phyloP scores from a whole-genome alignment of 257 asterid species.

The Voacanga thouarsii region DNA sequence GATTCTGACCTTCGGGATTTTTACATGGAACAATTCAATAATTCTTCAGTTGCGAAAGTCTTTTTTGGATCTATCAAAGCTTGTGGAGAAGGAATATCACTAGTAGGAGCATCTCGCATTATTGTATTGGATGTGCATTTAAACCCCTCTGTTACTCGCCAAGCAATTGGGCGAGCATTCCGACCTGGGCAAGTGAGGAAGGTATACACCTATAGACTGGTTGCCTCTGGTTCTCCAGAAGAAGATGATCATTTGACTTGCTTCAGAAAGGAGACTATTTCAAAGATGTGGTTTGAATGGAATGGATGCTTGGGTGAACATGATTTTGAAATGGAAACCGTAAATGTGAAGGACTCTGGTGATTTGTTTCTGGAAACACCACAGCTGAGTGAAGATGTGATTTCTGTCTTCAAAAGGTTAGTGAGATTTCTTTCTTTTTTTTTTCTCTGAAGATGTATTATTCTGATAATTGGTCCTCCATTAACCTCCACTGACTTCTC shows the following conservation, averaged over 20 bases:
- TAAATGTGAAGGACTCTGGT: constrained; percentile 9
- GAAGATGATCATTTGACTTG: constrained; percentile 60
- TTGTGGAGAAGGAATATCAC: constrained; percentile 90
- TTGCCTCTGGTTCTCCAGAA: constrained; percentile 66
- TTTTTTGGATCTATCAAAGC: constrained; percentile 90
- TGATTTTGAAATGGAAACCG: constrained; percentile 14
- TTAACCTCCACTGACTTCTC: background rate
- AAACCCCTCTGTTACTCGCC: constrained; percentile 79
- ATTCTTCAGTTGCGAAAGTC: constrained; percentile 64
- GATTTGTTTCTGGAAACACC: constrained; percentile 45
- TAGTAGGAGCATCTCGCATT: constrained; percentile 76
- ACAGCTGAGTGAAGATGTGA: constrained; percentile 44
- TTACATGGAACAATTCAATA: constrained; percentile 62
- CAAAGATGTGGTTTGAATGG: constrained; percentile 29
- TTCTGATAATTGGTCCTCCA: background rate
- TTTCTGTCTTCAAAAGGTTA: constrained; percentile 46
- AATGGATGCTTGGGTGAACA: constrained; percentile 14
- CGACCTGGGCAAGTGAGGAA: constrained; percentile 69
- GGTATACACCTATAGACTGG: constrained; percentile 58
- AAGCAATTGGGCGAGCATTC: constrained; percentile 82
- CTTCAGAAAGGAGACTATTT: constrained; percentile 23
- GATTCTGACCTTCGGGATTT: constrained; percentile 61
- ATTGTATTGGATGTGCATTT: constrained; percentile 63
- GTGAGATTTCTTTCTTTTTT: background rate
- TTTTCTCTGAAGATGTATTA: background rate